Evolutionary conservation across 78 protist species (phyloP), one percentile per base, ranked within the genome.

Genomic region (Dictyostelium brefeldianum): DNA sequence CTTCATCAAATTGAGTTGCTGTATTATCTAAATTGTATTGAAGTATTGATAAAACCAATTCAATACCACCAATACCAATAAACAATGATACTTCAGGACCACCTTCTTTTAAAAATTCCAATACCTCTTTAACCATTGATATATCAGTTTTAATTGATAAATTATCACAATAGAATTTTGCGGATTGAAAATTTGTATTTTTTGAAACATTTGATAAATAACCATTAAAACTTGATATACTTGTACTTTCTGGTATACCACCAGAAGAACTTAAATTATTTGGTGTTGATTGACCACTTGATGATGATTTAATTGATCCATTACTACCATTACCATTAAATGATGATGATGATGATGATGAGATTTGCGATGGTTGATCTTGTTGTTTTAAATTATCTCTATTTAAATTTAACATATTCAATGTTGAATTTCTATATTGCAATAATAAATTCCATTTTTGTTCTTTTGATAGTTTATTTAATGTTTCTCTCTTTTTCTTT

Each of bases 371-470:
- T 12, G 56, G 56, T 51, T 7, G 18, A 3, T 36, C 43, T 36
- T 36, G 43, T 36, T 1, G 1, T 51, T 51, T 59, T 1, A 9
- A 25, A 46, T n/a, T 12, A 41, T 15, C 22, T 4, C 17, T 18
- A 18, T 54, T 56, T 43, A 54, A 29, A 54, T 51, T 27, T 56
- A 78, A 54, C 83, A 78, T 78, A 17, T 78, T 78, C 18, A 78
- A 54, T 29, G 83, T 78, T 36, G 73, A 54, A 54, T 54, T 78
- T 54, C 59, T 78, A 78, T 78, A 78, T 41, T 78, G 83, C 10
- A 78, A 62, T 54, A 78, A 47, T 54, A 78, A 18, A 56, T 78
- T 51, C 83, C 83, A 78, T 78, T 78, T 78, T 36, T 78, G 71
- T 18, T 78, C 71, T 27, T 78, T 78, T 29, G 83, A 78, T 51